Base-by-base conservation (phyloP, 2,329 filamentous ascomycete species). In the Pyricularia sp. region DNA sequence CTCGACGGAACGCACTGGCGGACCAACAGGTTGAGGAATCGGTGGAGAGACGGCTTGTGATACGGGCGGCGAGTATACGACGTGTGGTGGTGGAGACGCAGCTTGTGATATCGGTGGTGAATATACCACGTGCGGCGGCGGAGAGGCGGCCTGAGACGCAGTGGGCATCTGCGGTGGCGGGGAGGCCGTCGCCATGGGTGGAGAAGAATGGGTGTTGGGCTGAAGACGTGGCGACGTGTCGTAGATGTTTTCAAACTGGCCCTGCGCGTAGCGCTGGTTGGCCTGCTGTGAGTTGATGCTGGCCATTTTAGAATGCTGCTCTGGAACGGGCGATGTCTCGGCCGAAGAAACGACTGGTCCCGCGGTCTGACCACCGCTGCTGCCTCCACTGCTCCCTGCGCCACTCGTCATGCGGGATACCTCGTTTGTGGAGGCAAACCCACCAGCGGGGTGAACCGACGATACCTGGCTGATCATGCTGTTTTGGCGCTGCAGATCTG, bases 211-310 rank as follows among this genome's bases (percentile, higher is more conserved):
- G 31, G 25, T 65, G 31, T 42, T 66, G n/a, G 50, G 14, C 42
- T 25, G 61, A 59, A 50, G 26, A 50, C 58, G 65, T 11, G 64
- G 68, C 26, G 58, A 69, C 20, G 77, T 77, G 42, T 76, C 73
- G 71, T 81, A 80, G 7, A 81, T 71, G 68, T 79, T 75, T 9
- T 78, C 76, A 25, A 75, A 73, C 67, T 65, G 55, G 66, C 67
- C 31, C 69, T 69, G 10, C 23, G 42, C 25, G 33, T 65, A n/a
- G n/a, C 64, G 64, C 28, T 70, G 69, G 31, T 75, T 73, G 20
- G 66, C 68, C 59, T 71, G 68, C 4, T 69, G 70, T 3, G 71
- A 70, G 30, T 66, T 31, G 36, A 69, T 65, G 55, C 23, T 63
- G 69, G n/a, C 65, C 55, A 28, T 58, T 58, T 23, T 59, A 17